These are phyloP conservation scores for Aureobasidium subglaciale DNA, from an alignment of 2,329 filamentous ascomycete species.

Conservation along the genomic window DNA sequence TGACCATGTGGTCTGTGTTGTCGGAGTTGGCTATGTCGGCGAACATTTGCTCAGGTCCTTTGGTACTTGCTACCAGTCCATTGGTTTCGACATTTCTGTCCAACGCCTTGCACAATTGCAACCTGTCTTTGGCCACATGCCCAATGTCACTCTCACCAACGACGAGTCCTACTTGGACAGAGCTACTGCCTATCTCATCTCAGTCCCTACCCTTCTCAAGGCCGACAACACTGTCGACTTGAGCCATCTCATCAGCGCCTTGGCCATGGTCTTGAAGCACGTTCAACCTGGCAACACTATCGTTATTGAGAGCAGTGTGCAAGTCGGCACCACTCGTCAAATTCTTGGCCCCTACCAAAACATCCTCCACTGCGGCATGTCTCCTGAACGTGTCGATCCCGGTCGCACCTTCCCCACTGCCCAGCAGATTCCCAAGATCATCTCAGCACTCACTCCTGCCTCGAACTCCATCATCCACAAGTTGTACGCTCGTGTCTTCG, in stretches of 20 bases:
- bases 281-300: conserved; percentile 41
- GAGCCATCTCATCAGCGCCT: conserved; percentile 40
- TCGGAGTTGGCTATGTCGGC: conserved; percentile 21
- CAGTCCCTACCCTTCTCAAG: conserved; percentile 46
- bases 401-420: conserved; percentile 19
- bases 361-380: conserved; percentile 36
- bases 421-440: conserved; percentile 45
- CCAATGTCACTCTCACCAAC: conserved; percentile 33
- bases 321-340: conserved; percentile 48
- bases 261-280: conserved; percentile 35
- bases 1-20: conserved; percentile 17
- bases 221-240: conserved; percentile 43
- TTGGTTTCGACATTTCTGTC: conserved; percentile 40
- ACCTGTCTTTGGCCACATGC: conserved; percentile 22
- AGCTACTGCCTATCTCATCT: conserved; percentile 48
- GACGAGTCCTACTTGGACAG: conserved; percentile 32
- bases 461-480: conserved; percentile 39
- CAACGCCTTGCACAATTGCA: conserved; percentile 32
- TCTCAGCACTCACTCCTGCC: conserved; percentile 44
- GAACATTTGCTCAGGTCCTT: conserved; percentile 20
- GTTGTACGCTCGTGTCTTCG: conserved; percentile 44
- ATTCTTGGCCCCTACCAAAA: conserved; percentile 40
- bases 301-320: conserved; percentile 49
- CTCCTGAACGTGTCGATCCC: conserved; percentile 23
- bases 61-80: conserved; percentile 18